phyloP scores from a whole-genome alignment of 1,284 basidiomycete genomes.

The Fomitopsis schrenkii region DNA sequence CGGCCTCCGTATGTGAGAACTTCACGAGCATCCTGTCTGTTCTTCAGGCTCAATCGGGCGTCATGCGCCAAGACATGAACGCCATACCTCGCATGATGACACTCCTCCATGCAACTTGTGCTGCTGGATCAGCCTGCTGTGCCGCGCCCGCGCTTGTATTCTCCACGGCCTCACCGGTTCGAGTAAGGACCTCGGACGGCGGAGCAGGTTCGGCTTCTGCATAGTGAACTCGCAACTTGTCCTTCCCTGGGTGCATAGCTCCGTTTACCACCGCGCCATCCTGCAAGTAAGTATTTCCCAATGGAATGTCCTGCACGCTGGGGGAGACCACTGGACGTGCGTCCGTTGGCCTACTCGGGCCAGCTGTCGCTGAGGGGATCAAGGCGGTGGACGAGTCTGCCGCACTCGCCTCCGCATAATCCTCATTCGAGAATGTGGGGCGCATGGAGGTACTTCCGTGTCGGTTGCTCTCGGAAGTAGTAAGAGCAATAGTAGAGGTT shows the following conservation, averaged over 20 bases:
- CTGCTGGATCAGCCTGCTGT: constrained; percentile 22
- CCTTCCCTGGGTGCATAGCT: constrained; percentile 20
- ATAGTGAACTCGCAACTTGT: constrained; percentile 30
- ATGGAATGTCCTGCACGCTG: neutral
- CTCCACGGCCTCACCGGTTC: constrained; percentile 45
- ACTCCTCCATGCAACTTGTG: constrained; percentile 35
- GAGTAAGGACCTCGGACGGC: constrained; percentile 55
- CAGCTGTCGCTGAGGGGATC: neutral
- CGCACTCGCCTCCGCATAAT: neutral
- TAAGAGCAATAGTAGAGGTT: neutral
- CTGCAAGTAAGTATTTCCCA: neutral
- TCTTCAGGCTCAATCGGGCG: constrained; percentile 13
- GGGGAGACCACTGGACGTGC: neutral
- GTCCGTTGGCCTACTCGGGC: neutral
- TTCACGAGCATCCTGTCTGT: constrained; percentile 84
- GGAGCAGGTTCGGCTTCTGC: constrained; percentile 38
- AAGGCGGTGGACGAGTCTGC: constrained; percentile 14
- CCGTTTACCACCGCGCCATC: neutral
- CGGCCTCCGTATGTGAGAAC: constrained; percentile 55
- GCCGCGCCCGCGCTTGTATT: constrained; percentile 62
- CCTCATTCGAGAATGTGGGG: constrained; percentile 1
- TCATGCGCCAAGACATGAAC: neutral
- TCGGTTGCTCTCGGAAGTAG: neutral
- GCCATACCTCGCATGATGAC: constrained; percentile 59
- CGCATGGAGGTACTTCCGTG: neutral